Evolutionary conservation across 371 early-diverging fungal species (phyloP).

Genomic region (Lichtheimia ornata): DNA sequence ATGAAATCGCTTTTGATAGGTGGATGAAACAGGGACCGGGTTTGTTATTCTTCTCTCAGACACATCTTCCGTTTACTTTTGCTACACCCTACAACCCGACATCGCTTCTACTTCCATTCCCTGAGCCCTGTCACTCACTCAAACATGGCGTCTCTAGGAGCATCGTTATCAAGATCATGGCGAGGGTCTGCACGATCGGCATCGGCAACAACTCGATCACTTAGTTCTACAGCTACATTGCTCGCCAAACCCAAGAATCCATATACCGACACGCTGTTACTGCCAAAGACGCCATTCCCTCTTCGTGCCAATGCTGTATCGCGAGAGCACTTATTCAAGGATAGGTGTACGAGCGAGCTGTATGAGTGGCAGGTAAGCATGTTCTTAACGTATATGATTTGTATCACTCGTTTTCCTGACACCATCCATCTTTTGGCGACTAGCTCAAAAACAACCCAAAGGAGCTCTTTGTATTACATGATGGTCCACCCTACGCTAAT

Average conservation of each 20-base stretch:
- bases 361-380: constrained; percentile 76
- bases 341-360: constrained; percentile 68
- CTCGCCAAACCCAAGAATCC: constrained; percentile 25
- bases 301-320: constrained; percentile 69
- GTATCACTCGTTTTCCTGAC: no score
- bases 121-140: no score
- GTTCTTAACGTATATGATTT: not conserved
- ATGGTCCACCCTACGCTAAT: constrained; percentile 98
- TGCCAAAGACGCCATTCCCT: constrained; percentile 77
- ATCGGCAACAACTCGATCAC: not conserved
- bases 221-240: not conserved
- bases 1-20: no score
- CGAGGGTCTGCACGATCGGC: no score
- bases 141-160: no score
- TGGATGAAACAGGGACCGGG: no score
- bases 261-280: constrained; percentile 64
- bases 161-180: no score
- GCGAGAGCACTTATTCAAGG: constrained; percentile 61
- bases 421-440: not conserved
- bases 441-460: constrained; percentile 64
- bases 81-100: no score
- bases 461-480: constrained; percentile 82
- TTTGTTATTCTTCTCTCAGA: no score
- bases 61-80: no score
- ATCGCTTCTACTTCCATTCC: no score